These are phyloP conservation scores for Phytophthora pseudosyringae DNA, from an alignment of 352 stramenopile genomes.

Conservation along the genomic window DNA sequence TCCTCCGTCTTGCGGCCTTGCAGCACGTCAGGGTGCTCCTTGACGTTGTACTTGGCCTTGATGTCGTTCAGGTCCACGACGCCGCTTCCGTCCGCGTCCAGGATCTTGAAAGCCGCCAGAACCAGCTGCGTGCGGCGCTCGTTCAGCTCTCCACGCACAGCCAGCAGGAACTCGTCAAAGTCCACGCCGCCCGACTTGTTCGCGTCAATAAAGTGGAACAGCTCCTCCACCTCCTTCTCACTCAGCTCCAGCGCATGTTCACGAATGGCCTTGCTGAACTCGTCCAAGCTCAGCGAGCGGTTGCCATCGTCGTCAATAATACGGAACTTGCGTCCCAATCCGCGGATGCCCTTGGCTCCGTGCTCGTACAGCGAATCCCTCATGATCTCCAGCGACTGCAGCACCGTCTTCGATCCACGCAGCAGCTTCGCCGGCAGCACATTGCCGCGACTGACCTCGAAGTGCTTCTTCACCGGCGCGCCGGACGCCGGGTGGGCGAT, in stretches of 20 bases:
- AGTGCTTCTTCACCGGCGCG: conserved; percentile 55
- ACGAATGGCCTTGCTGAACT: conserved; percentile 82
- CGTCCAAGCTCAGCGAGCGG: conserved; percentile 65
- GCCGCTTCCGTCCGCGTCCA: conserved; percentile 79
- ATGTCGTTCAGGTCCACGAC: conserved; percentile 84
- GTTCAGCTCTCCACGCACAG: conserved; percentile 78
- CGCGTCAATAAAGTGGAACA: conserved; percentile 87
- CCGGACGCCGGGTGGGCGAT: conserved; percentile 47
- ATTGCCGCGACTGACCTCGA: conserved; percentile 74
- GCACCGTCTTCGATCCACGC: conserved; percentile 59
- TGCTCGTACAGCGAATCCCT: conserved; percentile 81
- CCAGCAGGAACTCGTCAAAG: conserved; percentile 88
- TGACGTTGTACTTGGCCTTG: conserved; percentile 77
- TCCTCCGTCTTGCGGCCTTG: conserved; percentile 71
- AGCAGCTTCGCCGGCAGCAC: conserved; percentile 68
- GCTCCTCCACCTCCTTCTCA: conserved; percentile 59
- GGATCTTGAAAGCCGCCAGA: conserved; percentile 72
- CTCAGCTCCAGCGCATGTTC: conserved; percentile 70
- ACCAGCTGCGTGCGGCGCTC: conserved; percentile 78
- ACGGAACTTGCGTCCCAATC: conserved; percentile 84
- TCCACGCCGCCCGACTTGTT: conserved; percentile 82
- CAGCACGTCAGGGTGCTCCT: conserved; percentile 88
- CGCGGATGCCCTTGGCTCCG: conserved; percentile 76
- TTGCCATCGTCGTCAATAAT: conserved; percentile 92
- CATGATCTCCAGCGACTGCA: conserved; percentile 66